phyloP scores from a whole-genome alignment of 1,139 yeast genomes.

The Blastobotrys aristatus region DNA sequence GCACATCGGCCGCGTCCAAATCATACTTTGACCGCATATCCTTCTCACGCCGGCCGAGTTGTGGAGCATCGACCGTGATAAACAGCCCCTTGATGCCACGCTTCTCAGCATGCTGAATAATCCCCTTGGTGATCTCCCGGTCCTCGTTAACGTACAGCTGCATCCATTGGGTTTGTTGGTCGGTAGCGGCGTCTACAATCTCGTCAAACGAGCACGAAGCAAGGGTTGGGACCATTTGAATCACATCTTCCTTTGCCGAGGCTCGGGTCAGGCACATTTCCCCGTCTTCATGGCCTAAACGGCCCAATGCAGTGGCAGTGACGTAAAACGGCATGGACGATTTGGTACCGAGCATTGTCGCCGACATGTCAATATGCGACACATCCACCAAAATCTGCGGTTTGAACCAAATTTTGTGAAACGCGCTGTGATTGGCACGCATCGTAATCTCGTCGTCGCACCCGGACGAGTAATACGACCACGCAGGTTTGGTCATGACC shows the following conservation, averaged over 20 bases:
- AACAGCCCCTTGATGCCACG: constrained; percentile 76
- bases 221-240: constrained; percentile 55
- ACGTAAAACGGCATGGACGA: constrained; percentile 49
- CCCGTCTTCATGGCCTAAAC: constrained; percentile 53
- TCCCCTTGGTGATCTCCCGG: constrained; percentile 52
- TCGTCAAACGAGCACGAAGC: constrained; percentile 55
- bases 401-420: constrained; percentile 78
- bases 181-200: constrained; percentile 46
- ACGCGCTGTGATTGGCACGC: constrained; percentile 85
- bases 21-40: constrained; percentile 58
- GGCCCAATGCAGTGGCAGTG: constrained; percentile 55
- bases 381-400: constrained; percentile 80
- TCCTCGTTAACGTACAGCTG: constrained; percentile 82
- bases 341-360: constrained; percentile 48
- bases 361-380: constrained; percentile 45
- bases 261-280: constrained; percentile 49
- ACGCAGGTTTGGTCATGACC: constrained; percentile 69
- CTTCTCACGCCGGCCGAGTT: constrained; percentile 82
- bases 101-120: constrained; percentile 66
- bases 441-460: constrained; percentile 87
- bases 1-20: constrained; percentile 51
- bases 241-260: constrained; percentile 43
- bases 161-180: constrained; percentile 72
- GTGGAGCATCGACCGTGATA: constrained; percentile 92
- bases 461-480: constrained; percentile 92